Evolutionary conservation across 164 flowering plant genomes (phyloP).

Genomic region (Piper betle): DNA sequence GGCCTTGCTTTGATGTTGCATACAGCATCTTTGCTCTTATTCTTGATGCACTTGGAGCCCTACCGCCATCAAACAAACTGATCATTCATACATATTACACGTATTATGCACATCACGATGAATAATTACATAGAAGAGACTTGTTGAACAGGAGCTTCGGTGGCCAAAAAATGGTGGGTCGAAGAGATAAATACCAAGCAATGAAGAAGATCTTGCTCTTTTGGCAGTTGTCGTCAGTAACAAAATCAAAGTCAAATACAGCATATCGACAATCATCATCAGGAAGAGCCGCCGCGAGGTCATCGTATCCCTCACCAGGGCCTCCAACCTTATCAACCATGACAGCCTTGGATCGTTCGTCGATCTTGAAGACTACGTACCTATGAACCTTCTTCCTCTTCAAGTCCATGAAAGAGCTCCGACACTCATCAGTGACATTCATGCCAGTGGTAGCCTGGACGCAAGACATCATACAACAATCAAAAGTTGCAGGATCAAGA

Average conservation of each 20-base stretch:
- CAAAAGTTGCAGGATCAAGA: background rate
- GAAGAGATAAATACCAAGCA: constrained; percentile 52
- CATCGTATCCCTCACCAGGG: constrained; percentile 65
- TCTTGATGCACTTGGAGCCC: constrained; percentile 86
- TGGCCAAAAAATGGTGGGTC: too few relatives aligned
- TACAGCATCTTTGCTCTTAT: constrained; percentile 83
- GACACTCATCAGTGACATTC: constrained; percentile 84
- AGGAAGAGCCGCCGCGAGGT: constrained; percentile 73
- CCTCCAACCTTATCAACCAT: constrained; percentile 91
- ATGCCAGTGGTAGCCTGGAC: constrained; percentile 75
- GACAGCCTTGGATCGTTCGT: constrained; percentile 56
- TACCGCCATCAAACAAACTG: constrained; percentile 7
- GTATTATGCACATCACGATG: too few relatives aligned
- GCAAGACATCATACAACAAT: background rate
- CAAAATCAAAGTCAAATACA: constrained; percentile 88
- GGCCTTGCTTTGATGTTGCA: constrained; percentile 80
- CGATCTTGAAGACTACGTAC: constrained; percentile 89
- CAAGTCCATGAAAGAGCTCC: constrained; percentile 87
- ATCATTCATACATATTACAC: background rate
- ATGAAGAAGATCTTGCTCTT: constrained; percentile 99
- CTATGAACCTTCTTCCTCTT: constrained; percentile 88
- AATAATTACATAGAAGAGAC: too few relatives aligned
- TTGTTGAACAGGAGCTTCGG: too few relatives aligned
- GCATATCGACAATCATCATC: constrained; percentile 87
- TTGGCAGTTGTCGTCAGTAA: constrained; percentile 83